Evolutionary conservation across 2,329 filamentous ascomycete genomes (phyloP).

Genomic region (Fusarium pininemorale): DNA sequence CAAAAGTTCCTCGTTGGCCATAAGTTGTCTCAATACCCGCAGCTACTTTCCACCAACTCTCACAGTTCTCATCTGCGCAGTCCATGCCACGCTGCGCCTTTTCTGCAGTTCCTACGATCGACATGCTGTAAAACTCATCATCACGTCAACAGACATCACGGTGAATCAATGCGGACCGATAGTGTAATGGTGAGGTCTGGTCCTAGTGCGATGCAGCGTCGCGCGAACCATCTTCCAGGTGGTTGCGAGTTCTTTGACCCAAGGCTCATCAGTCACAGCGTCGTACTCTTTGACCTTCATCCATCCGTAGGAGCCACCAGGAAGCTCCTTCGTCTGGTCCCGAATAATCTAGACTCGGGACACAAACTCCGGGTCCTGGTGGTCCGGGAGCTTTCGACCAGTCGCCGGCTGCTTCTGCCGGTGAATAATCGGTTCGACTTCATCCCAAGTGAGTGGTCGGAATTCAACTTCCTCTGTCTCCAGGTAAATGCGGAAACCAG

Average conservation of each 20-base stretch:
- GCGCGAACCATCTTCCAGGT: neutral
- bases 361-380: neutral
- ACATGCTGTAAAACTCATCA: rapidly evolving
- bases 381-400: rapidly evolving
- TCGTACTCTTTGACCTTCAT: neutral
- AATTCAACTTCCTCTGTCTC: neutral
- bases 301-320: neutral
- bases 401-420: neutral
- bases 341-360: neutral
- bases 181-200: neutral
- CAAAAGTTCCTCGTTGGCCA: neutral
- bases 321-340: neutral
- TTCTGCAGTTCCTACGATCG: neutral
- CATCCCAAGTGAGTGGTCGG: neutral
- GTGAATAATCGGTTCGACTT: neutral
- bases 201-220: rapidly evolving
- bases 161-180: neutral
- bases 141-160: rapidly evolving
- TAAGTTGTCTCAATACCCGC: rapidly evolving
- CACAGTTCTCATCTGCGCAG: neutral
- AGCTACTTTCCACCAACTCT: neutral
- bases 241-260: neutral
- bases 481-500: neutral
- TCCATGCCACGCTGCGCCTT: neutral
- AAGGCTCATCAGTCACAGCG: neutral